A percentile compares a stretch with the other conserved stretches of the same genome.
phyloP scores from a whole-genome alignment of 495 filamentous ascomycete genomes.

The Annulohypoxylon maeteangense region DNA sequence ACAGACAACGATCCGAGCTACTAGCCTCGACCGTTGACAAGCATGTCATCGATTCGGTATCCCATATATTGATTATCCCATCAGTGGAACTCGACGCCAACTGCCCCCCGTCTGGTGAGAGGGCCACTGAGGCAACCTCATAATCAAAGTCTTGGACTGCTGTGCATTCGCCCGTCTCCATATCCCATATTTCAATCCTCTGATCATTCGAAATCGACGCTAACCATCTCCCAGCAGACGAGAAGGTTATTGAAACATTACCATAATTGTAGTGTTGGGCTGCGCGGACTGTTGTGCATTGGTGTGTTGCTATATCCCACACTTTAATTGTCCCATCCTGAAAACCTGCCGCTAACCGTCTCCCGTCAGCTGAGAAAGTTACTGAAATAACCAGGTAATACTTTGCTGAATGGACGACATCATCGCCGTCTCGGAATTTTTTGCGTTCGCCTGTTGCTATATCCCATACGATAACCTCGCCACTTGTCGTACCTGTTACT shows the following conservation, averaged over 20 bases:
- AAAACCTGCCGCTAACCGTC: background rate
- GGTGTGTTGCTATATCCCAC: background rate
- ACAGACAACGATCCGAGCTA: no score
- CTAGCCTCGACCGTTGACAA: no score
- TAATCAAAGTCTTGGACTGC: background rate
- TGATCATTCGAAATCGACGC: background rate
- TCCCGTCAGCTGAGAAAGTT: background rate
- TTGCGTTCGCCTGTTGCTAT: background rate
- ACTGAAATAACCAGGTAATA: background rate
- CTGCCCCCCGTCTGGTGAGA: background rate
- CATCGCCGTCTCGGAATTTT: no score
- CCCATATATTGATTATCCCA: background rate
- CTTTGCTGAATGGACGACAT: no score
- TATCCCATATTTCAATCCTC: background rate
- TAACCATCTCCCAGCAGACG: background rate
- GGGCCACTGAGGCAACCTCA: background rate
- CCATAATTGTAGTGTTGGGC: no score
- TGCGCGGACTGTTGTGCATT: background rate
- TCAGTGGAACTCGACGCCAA: background rate
- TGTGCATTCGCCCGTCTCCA: background rate
- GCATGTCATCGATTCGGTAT: background rate
- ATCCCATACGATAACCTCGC: background rate
- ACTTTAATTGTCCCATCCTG: background rate
- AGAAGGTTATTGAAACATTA: background rate
- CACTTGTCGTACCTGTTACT: background rate